These are phyloP conservation scores for Delonix regia DNA, from an alignment of 306 rosid species.

Conservation along the genomic window DNA sequence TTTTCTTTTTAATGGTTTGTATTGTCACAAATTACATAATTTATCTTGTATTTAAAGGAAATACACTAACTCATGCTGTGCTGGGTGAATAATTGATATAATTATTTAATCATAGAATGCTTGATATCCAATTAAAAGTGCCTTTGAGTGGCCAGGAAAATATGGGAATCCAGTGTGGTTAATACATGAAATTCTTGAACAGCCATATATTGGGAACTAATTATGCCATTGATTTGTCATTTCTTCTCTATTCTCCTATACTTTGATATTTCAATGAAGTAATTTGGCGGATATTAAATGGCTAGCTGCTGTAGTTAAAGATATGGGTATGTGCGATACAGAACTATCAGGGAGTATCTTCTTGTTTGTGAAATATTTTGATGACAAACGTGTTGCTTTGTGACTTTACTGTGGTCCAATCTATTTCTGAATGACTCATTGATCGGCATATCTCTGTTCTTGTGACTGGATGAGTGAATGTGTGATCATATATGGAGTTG, in stretches of 20 bases:
- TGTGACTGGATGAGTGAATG: neutral
- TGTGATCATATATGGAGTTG: neutral
- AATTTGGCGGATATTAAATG: neutral
- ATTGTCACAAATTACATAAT: conserved; percentile 15
- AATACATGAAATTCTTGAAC: neutral
- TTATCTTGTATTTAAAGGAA: conserved; percentile 14
- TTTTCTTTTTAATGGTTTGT: conserved; percentile 1
- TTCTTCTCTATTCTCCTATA: neutral
- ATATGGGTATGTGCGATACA: neutral
- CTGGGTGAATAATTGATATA: neutral
- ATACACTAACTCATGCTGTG: neutral
- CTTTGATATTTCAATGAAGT: neutral
- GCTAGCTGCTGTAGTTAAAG: neutral
- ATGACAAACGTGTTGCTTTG: neutral
- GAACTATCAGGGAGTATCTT: neutral
- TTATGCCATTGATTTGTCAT: neutral
- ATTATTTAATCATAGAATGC: neutral
- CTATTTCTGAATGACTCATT: neutral
- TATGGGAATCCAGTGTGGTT: neutral
- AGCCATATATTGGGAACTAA: neutral
- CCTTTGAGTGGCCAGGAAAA: neutral
- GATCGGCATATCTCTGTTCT: neutral
- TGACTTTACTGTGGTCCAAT: neutral
- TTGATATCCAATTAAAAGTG: neutral
- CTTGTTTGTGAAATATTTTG: neutral